phyloP scores from a whole-genome alignment of 2,329 filamentous ascomycete genomes.

The Endoconidiophora laricicola region DNA sequence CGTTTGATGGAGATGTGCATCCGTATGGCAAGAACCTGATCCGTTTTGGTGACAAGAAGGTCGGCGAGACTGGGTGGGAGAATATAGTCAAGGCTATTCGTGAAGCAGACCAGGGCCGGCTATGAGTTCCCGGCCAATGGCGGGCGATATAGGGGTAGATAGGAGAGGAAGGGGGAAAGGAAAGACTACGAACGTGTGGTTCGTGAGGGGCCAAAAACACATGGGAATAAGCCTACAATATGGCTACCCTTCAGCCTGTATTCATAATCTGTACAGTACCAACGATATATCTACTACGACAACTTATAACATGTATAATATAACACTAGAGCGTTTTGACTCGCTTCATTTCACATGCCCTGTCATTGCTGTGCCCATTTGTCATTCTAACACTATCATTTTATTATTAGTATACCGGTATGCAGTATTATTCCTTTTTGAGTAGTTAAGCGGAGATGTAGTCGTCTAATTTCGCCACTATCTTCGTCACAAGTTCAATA shows the following conservation, averaged over 20 bases:
- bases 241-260: conserved; percentile 9
- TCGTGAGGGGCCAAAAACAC: neutral
- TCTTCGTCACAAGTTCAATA: too few relatives aligned
- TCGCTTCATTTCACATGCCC: too few relatives aligned
- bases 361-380: too few relatives aligned
- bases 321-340: too few relatives aligned
- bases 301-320: neutral
- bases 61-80: conserved; percentile 38
- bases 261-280: conserved; percentile 13
- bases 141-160: neutral
- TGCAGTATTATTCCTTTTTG: too few relatives aligned
- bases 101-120: conserved; percentile 30
- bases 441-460: too few relatives aligned
- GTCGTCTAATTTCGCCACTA: too few relatives aligned
- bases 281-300: neutral
- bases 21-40: conserved; percentile 84
- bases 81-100: conserved; percentile 33
- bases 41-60: conserved; percentile 45
- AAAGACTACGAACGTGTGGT: neutral
- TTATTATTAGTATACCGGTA: too few relatives aligned
- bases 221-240: neutral
- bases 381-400: too few relatives aligned
- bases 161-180: neutral
- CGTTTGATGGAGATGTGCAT: conserved; percentile 82
- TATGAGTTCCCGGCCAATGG: conserved; percentile 23